A percentile compares a stretch with the other conserved stretches of the same genome.
Evolutionary conservation across 106 monocot genomes (phyloP).

Genomic region (Posidonia australis): DNA sequence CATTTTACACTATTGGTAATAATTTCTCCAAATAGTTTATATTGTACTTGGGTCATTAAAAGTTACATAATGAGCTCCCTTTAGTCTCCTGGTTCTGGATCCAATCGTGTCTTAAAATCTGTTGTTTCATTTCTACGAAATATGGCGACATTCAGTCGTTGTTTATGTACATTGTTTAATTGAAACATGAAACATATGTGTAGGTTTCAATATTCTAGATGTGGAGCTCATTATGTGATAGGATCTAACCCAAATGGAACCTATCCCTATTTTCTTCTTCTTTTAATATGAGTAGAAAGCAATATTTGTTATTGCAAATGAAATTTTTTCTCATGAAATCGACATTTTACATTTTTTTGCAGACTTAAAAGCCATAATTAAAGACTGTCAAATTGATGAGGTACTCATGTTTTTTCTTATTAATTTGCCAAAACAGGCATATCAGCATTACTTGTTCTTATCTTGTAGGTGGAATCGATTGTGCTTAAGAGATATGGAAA

Average conservation of each 20-base stretch:
- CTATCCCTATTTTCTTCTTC: too few relatives aligned
- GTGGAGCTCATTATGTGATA: too few relatives aligned
- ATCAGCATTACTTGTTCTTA: constrained; percentile 3
- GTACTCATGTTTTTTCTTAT: constrained; percentile 23
- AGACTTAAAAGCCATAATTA: constrained; percentile 59
- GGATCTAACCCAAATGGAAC: too few relatives aligned
- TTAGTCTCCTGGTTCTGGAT: not conserved
- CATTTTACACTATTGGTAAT: constrained; percentile 44
- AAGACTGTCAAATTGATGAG: constrained; percentile 66
- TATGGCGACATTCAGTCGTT: too few relatives aligned
- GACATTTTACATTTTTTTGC: not conserved
- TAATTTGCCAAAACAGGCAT: not conserved
- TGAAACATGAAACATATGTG: too few relatives aligned
- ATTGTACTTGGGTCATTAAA: not conserved
- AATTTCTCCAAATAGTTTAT: not conserved
- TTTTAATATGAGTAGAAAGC: too few relatives aligned
- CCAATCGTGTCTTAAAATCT: not conserved
- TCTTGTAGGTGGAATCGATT: constrained; percentile 50
- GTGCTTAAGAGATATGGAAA: constrained; percentile 64
- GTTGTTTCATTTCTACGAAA: too few relatives aligned
- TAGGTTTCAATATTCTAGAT: too few relatives aligned
- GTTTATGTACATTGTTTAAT: too few relatives aligned
- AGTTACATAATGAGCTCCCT: not conserved
- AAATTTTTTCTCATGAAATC: not conserved
- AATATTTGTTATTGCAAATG: too few relatives aligned